Percentiles rank a stretch among this genome's conserved stretches.
Conservation (phyloP, 345 rosid genomes). For the Salix exigua region DNA sequence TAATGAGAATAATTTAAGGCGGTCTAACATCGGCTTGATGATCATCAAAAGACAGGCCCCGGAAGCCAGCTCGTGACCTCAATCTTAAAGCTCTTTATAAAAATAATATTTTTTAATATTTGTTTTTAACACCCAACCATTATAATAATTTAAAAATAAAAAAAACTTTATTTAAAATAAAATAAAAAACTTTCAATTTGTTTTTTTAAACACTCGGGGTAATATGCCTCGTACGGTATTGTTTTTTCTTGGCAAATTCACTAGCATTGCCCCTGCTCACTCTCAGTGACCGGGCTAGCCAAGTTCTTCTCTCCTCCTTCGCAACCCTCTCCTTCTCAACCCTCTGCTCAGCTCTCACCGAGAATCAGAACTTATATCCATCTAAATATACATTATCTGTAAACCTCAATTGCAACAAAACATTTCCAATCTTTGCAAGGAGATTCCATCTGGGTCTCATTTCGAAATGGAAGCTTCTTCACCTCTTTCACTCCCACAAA, state of each 20-base stretch:
- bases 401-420: not conserved
- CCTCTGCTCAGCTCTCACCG: not conserved
- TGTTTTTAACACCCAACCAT: too few species aligned
- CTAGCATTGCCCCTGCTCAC: not conserved
- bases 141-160: too few species aligned
- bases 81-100: not conserved
- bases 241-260: not conserved
- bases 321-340: not conserved
- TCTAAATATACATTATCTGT: not conserved
- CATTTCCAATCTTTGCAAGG: not conserved
- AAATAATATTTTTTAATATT: too few species aligned
- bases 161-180: too few species aligned
- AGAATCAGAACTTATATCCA: not conserved
- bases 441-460: conserved; percentile 17
- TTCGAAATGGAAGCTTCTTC: conserved; percentile 30
- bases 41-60: too few species aligned
- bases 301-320: too few species aligned
- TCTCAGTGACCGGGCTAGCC: not conserved
- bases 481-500: conserved; percentile 39
- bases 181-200: too few species aligned
- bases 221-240: not conserved
- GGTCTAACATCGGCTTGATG: too few species aligned
- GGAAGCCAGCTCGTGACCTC: not conserved
- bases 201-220: too few species aligned
- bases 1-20: too few species aligned